phyloP scores from a whole-genome alignment of 1,139 yeast species.

The Yamadazyma aaseri region DNA sequence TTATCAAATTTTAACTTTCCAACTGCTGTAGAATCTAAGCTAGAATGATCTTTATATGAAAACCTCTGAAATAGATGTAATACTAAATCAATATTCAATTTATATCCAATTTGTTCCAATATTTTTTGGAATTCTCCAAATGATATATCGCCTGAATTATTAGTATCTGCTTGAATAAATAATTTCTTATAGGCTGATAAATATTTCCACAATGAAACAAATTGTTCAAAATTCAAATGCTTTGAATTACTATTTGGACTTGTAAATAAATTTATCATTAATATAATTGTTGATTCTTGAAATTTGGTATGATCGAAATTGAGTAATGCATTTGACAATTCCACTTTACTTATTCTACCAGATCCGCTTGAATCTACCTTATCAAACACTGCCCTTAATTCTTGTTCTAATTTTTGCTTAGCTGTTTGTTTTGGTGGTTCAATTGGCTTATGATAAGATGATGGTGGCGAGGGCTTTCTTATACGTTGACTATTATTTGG shows the following conservation, averaged over 20 bases:
- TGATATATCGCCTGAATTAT: conserved; percentile 61
- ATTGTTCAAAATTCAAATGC: conserved; percentile 58
- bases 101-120: conserved; percentile 69
- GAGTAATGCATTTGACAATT: conserved; percentile 59
- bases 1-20: conserved; percentile 75
- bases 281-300: conserved; percentile 57
- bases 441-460: conserved; percentile 9
- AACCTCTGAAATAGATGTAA: conserved; percentile 61
- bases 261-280: conserved; percentile 66
- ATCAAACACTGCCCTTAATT: conserved; percentile 53
- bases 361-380: conserved; percentile 53
- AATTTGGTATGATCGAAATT: conserved; percentile 68
- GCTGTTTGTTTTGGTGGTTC: conserved; percentile 18
- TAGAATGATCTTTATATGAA: conserved; percentile 41
- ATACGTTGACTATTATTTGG: conserved; percentile 12
- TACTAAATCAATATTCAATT: conserved; percentile 60
- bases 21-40: conserved; percentile 29
- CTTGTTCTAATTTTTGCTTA: conserved; percentile 46
- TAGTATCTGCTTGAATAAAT: conserved; percentile 61
- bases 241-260: conserved; percentile 40
- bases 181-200: conserved; percentile 69
- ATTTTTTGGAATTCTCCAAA: conserved; percentile 68
- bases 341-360: conserved; percentile 58
- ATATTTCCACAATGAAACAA: conserved; percentile 71
- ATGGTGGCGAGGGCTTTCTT: conserved; percentile 5